phyloP scores from a whole-genome alignment of 192 early-diverging fungal genomes.

The Coemansia sp. region DNA sequence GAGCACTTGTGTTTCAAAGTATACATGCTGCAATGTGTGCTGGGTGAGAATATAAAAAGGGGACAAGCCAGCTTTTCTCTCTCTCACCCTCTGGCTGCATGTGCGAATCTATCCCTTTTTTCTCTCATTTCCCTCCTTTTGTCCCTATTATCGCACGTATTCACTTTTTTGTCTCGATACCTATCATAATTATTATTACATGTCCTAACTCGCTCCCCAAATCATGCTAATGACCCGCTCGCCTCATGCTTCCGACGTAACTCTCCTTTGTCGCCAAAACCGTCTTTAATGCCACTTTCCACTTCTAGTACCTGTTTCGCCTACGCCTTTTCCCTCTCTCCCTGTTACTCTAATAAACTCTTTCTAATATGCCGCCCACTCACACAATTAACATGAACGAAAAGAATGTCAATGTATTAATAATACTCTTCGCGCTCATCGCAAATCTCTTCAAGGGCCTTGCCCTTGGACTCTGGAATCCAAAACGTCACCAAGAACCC shows the following conservation, averaged over 20 bases:
- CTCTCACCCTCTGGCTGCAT: neutral
- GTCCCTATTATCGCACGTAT: neutral
- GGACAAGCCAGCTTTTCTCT: neutral
- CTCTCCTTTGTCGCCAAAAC: neutral
- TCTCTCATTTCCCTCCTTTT: neutral
- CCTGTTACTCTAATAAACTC: neutral
- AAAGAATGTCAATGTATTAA: conserved; percentile 9
- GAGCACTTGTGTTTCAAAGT: neutral
- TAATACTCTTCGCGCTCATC: conserved; percentile 27
- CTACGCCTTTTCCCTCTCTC: neutral
- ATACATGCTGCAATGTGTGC: neutral
- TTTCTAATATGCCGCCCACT: neutral
- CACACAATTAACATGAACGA: neutral
- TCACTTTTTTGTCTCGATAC: neutral
- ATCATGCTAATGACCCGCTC: neutral
- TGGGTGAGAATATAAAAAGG: neutral
- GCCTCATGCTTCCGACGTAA: neutral
- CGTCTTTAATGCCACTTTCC: neutral
- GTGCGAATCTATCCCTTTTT: conserved; percentile 2
- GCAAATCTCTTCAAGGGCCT: conserved; percentile 44
- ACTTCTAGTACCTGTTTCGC: neutral
- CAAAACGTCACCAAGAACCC: conserved; percentile 56
- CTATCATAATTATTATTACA: neutral
- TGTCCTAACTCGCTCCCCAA: neutral
- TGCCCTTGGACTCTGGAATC: conserved; percentile 49